Percentiles rank a stretch among this genome's conserved stretches.
These are phyloP conservation scores for Selaginella moellendorffii DNA, from an alignment of 75 land plant genomes.

Conservation along the genomic window DNA sequence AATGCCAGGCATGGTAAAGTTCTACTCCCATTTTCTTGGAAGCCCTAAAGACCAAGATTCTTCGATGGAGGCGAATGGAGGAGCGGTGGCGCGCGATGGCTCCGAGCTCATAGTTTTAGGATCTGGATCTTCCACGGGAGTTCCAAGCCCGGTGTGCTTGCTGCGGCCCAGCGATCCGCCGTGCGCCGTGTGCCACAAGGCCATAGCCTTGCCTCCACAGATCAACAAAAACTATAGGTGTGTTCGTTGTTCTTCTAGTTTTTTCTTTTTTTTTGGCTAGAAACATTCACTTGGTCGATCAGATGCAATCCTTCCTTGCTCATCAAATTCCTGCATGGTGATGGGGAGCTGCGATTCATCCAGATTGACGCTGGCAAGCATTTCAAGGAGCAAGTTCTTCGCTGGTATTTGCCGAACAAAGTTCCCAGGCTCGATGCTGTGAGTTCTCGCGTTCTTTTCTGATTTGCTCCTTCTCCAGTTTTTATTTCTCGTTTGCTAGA, in stretches of 20 bases:
- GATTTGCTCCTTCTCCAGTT: neutral
- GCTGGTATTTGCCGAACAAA: constrained; percentile 67
- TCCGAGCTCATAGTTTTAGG: constrained; percentile 73
- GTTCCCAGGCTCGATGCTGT: constrained; percentile 81
- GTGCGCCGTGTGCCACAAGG: constrained; percentile 55
- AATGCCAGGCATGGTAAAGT: no score
- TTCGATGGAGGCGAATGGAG: neutral
- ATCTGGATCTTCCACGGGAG: constrained; percentile 70
- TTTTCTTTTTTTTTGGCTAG: neutral
- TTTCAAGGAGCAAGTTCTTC: constrained; percentile 84
- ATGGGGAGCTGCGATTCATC: constrained; percentile 51
- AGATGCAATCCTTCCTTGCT: constrained; percentile 93
- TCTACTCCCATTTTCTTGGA: no score
- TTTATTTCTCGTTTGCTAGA: constrained; percentile 18
- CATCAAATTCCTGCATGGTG: constrained; percentile 36
- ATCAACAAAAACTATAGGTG: constrained; percentile 82
- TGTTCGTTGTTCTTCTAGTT: neutral
- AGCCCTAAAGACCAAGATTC: no score
- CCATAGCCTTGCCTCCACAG: constrained; percentile 48
- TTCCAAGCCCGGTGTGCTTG: constrained; percentile 69
- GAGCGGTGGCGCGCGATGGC: constrained; percentile 2
- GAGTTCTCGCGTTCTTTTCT: constrained; percentile 17
- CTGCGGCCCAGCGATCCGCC: constrained; percentile 72
- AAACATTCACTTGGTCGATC: neutral
- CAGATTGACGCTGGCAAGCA: constrained; percentile 90